phyloP scores from a whole-genome alignment of 352 stramenopile species.

The Globisporangium rhizosaccharum region DNA sequence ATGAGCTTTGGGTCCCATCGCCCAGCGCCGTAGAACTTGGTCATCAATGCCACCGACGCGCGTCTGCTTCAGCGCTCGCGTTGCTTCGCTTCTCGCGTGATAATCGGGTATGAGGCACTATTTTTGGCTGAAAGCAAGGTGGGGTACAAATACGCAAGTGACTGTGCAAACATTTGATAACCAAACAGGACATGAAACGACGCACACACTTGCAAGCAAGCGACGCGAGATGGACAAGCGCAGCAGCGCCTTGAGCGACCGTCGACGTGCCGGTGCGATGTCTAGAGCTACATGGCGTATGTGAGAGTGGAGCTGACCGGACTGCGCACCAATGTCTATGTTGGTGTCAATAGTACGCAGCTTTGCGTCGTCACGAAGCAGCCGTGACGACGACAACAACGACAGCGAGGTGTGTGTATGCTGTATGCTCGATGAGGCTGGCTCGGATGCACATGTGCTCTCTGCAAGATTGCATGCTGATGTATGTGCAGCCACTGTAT shows the following conservation, averaged over 20 bases:
- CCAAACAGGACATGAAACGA: conserved; percentile 11
- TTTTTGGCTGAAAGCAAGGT: background rate
- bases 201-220: background rate
- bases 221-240: conserved; percentile 9
- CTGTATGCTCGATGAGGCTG: background rate
- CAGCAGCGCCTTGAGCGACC: conserved; percentile 3
- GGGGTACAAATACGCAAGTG: background rate
- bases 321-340: background rate
- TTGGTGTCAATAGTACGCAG: background rate
- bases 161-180: background rate
- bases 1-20: conserved; percentile 88
- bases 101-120: background rate
- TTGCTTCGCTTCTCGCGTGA: background rate
- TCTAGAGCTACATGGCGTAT: background rate
- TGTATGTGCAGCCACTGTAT: background rate
- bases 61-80: conserved; percentile 1
- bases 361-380: conserved; percentile 8
- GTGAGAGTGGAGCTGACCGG: background rate
- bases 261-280: conserved; percentile 3
- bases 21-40: conserved; percentile 76
- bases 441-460: background rate
- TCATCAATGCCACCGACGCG: conserved; percentile 24
- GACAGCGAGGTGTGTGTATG: conserved; percentile 2
- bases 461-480: background rate
- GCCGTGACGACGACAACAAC: conserved; percentile 16